Conservation (phyloP, 352 stramenopile genomes). For the Aphanomyces invadans region DNA sequence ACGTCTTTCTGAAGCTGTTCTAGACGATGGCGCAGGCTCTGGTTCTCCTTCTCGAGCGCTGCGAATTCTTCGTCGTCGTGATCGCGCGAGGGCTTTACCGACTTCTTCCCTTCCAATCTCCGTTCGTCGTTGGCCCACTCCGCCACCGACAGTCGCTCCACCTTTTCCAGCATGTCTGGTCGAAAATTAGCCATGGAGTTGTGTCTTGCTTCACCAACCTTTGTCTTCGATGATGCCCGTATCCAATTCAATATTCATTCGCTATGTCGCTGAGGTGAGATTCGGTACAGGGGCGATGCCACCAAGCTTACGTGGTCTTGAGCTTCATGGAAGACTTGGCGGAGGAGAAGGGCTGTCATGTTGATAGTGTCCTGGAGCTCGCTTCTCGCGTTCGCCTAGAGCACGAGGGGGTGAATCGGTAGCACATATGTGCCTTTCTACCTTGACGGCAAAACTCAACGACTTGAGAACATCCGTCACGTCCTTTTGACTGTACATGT, state of each 20-base stretch:
- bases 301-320: conserved; percentile 46
- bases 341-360: conserved; percentile 79
- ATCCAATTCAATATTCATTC: conserved; percentile 56
- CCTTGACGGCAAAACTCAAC: conserved; percentile 75
- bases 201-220: neutral
- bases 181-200: neutral
- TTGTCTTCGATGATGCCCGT: conserved; percentile 63
- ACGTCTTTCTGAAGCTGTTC: conserved; percentile 30
- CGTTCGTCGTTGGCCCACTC: conserved; percentile 52
- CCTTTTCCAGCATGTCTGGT: conserved; percentile 51
- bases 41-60: conserved; percentile 29
- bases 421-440: conserved; percentile 23
- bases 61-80: conserved; percentile 29
- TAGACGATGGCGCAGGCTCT: conserved; percentile 4
- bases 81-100: neutral
- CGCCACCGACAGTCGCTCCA: conserved; percentile 65
- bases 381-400: conserved; percentile 58
- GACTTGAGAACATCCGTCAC: conserved; percentile 64
- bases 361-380: conserved; percentile 80
- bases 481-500: conserved; percentile 80
- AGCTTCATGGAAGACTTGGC: conserved; percentile 66
- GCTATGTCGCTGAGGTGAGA: conserved; percentile 27
- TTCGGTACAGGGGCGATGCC: neutral
- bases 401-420: neutral
- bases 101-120: conserved; percentile 20